Conservation (phyloP, 257 asterid species). For the Nicotiana obtusifolia region DNA sequence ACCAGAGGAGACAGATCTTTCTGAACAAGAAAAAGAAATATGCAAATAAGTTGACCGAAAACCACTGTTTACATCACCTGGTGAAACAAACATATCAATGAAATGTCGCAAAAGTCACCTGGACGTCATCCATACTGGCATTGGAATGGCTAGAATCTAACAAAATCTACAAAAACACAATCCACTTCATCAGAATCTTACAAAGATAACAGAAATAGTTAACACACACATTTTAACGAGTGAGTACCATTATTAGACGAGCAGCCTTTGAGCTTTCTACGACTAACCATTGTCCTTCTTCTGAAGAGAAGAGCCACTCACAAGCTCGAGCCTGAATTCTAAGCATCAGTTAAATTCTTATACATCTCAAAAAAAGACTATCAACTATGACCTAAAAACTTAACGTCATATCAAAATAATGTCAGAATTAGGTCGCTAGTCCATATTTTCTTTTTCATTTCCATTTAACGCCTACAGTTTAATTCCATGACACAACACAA, state of each 20-base stretch:
- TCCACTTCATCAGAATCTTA: not conserved
- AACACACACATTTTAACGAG: not conserved
- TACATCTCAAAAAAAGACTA: not conserved
- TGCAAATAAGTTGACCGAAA: not conserved
- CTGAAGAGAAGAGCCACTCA: slow-evolving; percentile 90
- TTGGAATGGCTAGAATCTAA: slow-evolving; percentile 63
- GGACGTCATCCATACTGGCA: slow-evolving; percentile 61
- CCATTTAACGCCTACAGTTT: not conserved
- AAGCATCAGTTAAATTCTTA: slow-evolving; percentile 33
- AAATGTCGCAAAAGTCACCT: slow-evolving; percentile 44
- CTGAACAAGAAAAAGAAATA: slow-evolving; percentile 26
- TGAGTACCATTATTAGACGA: slow-evolving; percentile 72
- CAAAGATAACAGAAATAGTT: not conserved
- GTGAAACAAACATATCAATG: not conserved
- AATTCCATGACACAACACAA: not conserved
- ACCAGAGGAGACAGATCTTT: slow-evolving; percentile 86
- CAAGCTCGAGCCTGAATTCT: slow-evolving; percentile 73
- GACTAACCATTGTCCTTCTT: slow-evolving; percentile 88
- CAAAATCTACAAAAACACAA: slow-evolving; percentile 38
- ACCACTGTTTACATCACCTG: not conserved
- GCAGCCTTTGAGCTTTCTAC: slow-evolving; percentile 76
- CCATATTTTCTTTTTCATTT: not conserved
- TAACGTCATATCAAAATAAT: not conserved
- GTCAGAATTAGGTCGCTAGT: not conserved
- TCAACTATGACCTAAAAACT: slow-evolving; percentile 2